phyloP scores from a whole-genome alignment of 495 filamentous ascomycete genomes.

The Cairneyella variabilis region DNA sequence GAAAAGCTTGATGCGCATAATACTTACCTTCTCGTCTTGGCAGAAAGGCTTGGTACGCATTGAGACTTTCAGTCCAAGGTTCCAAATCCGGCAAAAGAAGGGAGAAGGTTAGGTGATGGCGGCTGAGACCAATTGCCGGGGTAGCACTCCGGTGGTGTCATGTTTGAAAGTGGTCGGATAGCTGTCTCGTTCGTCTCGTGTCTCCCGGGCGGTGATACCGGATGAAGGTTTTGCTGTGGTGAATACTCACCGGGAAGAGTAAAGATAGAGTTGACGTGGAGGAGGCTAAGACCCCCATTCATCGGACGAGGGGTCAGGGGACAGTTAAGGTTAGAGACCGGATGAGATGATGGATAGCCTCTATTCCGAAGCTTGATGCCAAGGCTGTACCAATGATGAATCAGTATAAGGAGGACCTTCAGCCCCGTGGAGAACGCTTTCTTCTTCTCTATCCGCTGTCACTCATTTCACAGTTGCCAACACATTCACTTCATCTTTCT shows the following conservation, averaged over 20 bases:
- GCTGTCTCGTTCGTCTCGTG: slow-evolving; percentile 1
- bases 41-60: background rate
- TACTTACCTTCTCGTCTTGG: background rate
- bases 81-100: background rate
- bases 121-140: background rate
- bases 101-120: background rate
- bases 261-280: background rate
- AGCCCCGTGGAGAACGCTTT: background rate
- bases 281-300: background rate
- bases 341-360: slow-evolving; percentile 1
- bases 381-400: background rate
- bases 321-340: slow-evolving; percentile 6
- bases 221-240: background rate
- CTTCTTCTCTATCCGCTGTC: slow-evolving; percentile 3
- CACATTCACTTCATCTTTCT: slow-evolving; percentile 7
- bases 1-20: too few relatives aligned
- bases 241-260: background rate
- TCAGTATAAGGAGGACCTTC: background rate
- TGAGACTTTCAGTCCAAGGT: background rate
- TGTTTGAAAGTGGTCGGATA: slow-evolving; percentile 8
- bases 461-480: slow-evolving; percentile 1
- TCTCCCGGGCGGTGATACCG: background rate
- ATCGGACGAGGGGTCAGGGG: background rate
- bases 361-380: background rate
- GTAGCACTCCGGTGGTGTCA: background rate